A percentile compares a stretch with the other conserved stretches of the same genome.
These are phyloP conservation scores for Karstenula rhodostoma DNA, from an alignment of 2,329 filamentous ascomycete species.

Conservation along the genomic window DNA sequence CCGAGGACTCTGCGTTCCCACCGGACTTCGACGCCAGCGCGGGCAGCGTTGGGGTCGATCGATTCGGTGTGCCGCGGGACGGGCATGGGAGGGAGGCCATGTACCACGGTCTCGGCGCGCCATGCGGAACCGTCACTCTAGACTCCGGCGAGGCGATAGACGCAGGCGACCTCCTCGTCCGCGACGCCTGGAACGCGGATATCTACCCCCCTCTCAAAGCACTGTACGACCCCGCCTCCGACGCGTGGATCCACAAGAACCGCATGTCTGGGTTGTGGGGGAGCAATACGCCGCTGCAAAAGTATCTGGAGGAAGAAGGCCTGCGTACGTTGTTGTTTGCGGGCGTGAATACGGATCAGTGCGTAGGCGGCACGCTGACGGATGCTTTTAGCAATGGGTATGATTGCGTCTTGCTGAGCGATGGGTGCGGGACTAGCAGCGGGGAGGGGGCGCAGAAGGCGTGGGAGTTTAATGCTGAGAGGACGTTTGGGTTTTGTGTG, in stretches of 20 bases:
- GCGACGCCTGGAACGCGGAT: constrained; percentile 53
- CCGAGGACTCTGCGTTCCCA: constrained; percentile 25
- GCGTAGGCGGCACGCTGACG: constrained; percentile 52
- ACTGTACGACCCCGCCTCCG: constrained; percentile 32
- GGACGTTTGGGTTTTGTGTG: constrained; percentile 52
- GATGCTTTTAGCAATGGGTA: constrained; percentile 54
- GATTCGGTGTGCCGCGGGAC: constrained; percentile 32
- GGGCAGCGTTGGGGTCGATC: constrained; percentile 40
- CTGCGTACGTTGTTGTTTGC: constrained; percentile 52
- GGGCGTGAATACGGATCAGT: constrained; percentile 56
- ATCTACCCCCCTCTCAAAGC: constrained; percentile 50
- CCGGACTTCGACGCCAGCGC: constrained; percentile 18
- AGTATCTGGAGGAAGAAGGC: constrained; percentile 49
- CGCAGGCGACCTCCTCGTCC: constrained; percentile 49
- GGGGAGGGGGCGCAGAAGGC: constrained; percentile 50
- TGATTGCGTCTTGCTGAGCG: constrained; percentile 52
- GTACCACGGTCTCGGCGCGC: constrained; percentile 46
- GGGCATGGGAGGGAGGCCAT: constrained; percentile 25
- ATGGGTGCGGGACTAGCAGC: constrained; percentile 52
- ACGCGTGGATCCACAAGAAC: constrained; percentile 51
- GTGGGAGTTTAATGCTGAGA: constrained; percentile 52
- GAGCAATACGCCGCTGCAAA: constrained; percentile 42
- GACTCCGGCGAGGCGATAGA: constrained; percentile 33
- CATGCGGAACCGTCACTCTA: constrained; percentile 30
- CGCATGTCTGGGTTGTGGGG: constrained; percentile 54